Conservation (phyloP, 2,329 filamentous ascomycete genomes). For the Colletotrichum agaves region DNA sequence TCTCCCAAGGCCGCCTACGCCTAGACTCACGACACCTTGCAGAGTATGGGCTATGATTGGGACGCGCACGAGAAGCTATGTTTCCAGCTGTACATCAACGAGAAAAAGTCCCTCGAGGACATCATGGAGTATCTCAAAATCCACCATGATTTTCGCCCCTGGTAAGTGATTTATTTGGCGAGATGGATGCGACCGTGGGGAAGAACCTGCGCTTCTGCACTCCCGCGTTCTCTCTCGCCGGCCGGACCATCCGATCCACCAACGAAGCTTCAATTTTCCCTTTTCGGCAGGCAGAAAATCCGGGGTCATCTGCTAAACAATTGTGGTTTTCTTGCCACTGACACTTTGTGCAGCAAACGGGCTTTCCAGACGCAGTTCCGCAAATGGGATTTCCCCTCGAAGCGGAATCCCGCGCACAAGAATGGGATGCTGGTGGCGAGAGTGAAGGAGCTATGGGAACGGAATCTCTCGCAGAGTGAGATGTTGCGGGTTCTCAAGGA, state of each 20-base stretch:
- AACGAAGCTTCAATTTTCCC: background rate
- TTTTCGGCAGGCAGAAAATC: background rate
- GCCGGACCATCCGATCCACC: slow-evolving; percentile 33
- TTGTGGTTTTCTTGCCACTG: slow-evolving; percentile 4
- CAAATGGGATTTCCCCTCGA: slow-evolving; percentile 81
- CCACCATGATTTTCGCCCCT: slow-evolving; percentile 75
- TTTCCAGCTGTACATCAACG: slow-evolving; percentile 77
- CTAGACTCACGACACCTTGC: slow-evolving; percentile 1
- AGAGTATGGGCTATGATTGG: slow-evolving; percentile 60
- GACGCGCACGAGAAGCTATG: slow-evolving; percentile 55
- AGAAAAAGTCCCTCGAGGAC: slow-evolving; percentile 77
- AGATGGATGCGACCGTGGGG: too few relatives aligned
- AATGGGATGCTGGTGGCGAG: slow-evolving; percentile 74
- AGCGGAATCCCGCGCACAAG: slow-evolving; percentile 77
- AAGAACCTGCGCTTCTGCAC: slow-evolving; percentile 10
- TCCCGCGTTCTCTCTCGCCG: slow-evolving; percentile 24
- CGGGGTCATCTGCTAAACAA: background rate
- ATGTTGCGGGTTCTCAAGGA: slow-evolving; percentile 79
- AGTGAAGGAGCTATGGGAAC: slow-evolving; percentile 81
- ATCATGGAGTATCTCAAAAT: slow-evolving; percentile 78
- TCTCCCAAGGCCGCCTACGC: background rate
- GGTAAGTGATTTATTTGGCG: slow-evolving; percentile 57
- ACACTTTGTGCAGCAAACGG: slow-evolving; percentile 68
- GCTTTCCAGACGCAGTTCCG: slow-evolving; percentile 82
- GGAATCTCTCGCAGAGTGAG: slow-evolving; percentile 76